Evolutionary conservation across 148 eudicot species (phyloP).

Genomic region (Polygonum aviculare): DNA sequence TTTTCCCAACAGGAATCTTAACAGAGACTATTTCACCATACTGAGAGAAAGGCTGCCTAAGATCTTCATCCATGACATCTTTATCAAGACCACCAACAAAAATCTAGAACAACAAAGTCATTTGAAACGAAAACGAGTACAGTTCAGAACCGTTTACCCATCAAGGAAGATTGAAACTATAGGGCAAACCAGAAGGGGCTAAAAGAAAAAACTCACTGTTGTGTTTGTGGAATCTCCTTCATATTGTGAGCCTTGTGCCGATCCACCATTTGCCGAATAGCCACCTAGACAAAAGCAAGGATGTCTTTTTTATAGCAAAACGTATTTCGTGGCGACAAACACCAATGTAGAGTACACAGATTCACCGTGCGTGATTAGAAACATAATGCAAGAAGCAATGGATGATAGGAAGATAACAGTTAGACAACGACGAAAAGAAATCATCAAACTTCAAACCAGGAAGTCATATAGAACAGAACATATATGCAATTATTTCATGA

Average conservation of each 20-base stretch:
- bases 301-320: too few relatives aligned
- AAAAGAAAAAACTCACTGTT: slow-evolving; percentile 51
- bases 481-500: not conserved
- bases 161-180: not conserved
- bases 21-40: slow-evolving; percentile 90
- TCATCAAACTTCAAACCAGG: not conserved
- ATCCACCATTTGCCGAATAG: slow-evolving; percentile 50
- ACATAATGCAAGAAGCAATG: not conserved
- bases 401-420: not conserved
- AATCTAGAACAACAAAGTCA: slow-evolving; percentile 35
- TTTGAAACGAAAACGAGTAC: not conserved
- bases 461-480: too few relatives aligned
- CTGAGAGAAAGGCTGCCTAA: slow-evolving; percentile 78
- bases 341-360: not conserved
- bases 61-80: slow-evolving; percentile 81
- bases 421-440: not conserved
- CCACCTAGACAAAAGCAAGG: slow-evolving; percentile 45
- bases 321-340: not conserved
- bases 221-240: slow-evolving; percentile 88
- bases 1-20: slow-evolving; percentile 89
- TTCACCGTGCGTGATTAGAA: not conserved
- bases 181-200: not conserved
- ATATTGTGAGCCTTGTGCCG: slow-evolving; percentile 56
- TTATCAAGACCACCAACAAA: slow-evolving; percentile 99
- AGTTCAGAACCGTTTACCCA: not conserved